Percentiles rank a stretch among this genome's conserved stretches.
These are phyloP conservation scores for Haematococcus lacustris DNA, from an alignment of 139 green algal genomes.

Conservation along the genomic window DNA sequence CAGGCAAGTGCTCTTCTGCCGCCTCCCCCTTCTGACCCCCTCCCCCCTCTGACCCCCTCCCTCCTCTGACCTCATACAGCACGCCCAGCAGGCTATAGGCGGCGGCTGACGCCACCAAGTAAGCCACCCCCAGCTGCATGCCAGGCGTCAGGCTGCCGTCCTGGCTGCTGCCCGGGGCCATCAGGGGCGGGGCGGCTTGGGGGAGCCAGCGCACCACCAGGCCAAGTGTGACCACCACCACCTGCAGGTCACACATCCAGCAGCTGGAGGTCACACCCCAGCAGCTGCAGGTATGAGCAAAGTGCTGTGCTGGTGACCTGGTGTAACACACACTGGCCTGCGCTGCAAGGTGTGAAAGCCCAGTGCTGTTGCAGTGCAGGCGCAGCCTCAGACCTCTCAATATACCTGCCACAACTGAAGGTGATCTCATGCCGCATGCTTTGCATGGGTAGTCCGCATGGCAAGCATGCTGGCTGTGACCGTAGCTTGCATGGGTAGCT, in stretches of 20 bases:
- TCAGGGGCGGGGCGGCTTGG: neutral
- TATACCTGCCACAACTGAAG: too few species aligned
- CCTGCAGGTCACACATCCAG: too few species aligned
- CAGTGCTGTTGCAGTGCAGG: too few species aligned
- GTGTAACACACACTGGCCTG: neutral
- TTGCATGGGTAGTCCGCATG: too few species aligned
- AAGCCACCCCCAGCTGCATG: neutral
- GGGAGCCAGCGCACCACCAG: neutral
- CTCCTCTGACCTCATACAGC: conserved; percentile 1
- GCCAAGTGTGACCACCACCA: neutral
- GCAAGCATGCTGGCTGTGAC: too few species aligned
- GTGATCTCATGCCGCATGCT: too few species aligned
- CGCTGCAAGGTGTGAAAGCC: neutral
- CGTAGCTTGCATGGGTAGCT: too few species aligned
- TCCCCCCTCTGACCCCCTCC: too few species aligned
- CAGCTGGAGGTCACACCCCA: too few species aligned
- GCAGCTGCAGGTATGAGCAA: neutral
- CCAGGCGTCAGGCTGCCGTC: neutral
- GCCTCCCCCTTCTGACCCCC: too few species aligned
- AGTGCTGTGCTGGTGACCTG: neutral
- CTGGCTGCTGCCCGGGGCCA: neutral
- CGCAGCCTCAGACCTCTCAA: too few species aligned
- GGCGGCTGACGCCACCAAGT: neutral
- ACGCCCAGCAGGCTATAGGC: conserved; percentile 3
- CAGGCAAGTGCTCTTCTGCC: too few species aligned